Percentiles rank a stretch among this genome's conserved stretches.
phyloP scores from a whole-genome alignment of 257 asterid genomes.

The Buddleja alternifolia region DNA sequence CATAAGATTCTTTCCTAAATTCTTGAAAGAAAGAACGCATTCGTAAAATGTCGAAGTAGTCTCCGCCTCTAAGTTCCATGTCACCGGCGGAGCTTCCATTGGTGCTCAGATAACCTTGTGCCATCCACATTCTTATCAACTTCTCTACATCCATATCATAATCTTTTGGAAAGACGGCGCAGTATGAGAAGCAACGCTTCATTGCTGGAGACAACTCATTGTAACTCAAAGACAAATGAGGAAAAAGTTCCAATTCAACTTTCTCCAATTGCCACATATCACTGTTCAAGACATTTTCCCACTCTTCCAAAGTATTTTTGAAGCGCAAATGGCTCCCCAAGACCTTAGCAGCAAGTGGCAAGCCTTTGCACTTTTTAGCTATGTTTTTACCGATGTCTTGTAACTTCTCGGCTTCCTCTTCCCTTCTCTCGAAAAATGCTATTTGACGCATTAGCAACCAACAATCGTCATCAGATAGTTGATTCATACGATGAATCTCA shows the following conservation, averaged over 20 bases:
- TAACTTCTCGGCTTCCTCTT: constrained; percentile 27
- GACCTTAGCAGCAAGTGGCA: no score
- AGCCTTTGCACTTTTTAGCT: constrained; percentile 46
- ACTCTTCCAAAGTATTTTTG: no score
- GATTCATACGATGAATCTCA: constrained; percentile 31
- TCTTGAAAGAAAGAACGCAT: constrained; percentile 31
- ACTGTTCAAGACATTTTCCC: no score
- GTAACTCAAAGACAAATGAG: no score
- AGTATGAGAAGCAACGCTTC: constrained; percentile 52
- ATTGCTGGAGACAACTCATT: no score
- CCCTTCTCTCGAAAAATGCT: constrained; percentile 31
- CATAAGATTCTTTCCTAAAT: neutral
- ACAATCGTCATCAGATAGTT: constrained; percentile 34
- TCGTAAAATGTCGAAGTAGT: constrained; percentile 23
- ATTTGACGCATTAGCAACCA: constrained; percentile 39
- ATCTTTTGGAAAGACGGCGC: constrained; percentile 49
- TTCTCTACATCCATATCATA: constrained; percentile 32
- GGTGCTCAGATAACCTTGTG: constrained; percentile 36
- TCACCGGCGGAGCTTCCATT: constrained; percentile 1
- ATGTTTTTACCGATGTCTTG: constrained; percentile 33
- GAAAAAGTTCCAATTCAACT: no score
- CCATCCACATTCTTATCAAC: no score
- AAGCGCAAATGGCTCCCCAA: no score
- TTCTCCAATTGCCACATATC: no score
- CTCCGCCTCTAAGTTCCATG: constrained; percentile 36